Evolutionary conservation across 441 rosid genomes (phyloP), one percentile per base, ranked within the genome.

Genomic region (Brassica balearica): DNA sequence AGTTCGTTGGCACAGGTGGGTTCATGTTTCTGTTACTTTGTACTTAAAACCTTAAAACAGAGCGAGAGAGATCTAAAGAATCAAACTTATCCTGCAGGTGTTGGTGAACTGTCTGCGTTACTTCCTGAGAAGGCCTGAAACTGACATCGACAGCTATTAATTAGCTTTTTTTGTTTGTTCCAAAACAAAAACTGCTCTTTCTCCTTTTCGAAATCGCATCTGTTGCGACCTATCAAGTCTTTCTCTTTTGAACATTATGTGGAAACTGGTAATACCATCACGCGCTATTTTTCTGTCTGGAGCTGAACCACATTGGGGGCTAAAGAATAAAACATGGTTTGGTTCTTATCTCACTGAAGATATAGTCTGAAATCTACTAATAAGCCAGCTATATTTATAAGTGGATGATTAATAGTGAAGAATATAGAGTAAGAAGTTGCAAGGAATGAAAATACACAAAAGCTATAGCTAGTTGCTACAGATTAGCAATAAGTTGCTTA

Each of bases 41-140:
- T 11, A 23, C 8, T 69, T 10, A 0, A 20, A 51, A 36, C 17
- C 62, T 72, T 63, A 6, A 36, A 19, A 8, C 41, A 32, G 17
- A 15, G 17, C 17, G 17, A 32, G 36, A 32, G 36, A 32, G 36
- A 32, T 5, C 36, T 32, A 32, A 5, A 32, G 0, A 32, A 0
- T 0, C 71, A 74, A 64, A 73, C 20, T 73, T 62, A 0, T 83
- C 56, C 19, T 73, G 77, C 89, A 95, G 99, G 98, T 89, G 60
- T 70, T 95, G 53, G 82, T 84, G 75, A 95, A 95, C 85, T 86
- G 92, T 65, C 85, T 95, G 83, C 95, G 98, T 23, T 93, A 90
- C 88, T 95, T 86, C 76, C 92, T 93, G 27, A 86, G 98, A 77
- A 87, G 97, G 90, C 97, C 99, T 3, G 97, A 91, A 79, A 95